Conservation (phyloP, 1,284 basidiomycete genomes). For the Ustilago bromivora region DNA sequence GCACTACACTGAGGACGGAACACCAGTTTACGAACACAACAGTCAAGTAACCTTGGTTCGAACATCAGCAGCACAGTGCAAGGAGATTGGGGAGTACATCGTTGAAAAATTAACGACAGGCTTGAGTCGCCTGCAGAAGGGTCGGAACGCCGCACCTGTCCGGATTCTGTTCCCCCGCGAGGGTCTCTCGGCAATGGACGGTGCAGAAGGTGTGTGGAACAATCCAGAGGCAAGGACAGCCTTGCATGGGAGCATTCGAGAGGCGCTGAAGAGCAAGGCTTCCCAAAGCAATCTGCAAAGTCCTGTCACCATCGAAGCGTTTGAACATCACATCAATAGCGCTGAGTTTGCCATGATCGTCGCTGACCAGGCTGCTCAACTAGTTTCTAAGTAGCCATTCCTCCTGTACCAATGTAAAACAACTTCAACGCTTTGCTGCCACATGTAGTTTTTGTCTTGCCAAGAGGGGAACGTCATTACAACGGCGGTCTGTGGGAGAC, state of each 20-base stretch:
- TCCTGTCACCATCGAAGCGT: constrained; percentile 3
- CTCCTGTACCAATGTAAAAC: not conserved
- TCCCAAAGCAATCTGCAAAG: not conserved
- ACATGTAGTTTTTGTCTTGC: no score
- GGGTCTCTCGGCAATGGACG: constrained; percentile 40
- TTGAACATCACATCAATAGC: constrained; percentile 41
- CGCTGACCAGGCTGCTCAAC: constrained; percentile 10
- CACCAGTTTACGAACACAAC: constrained; percentile 39
- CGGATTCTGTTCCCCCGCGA: constrained; percentile 22
- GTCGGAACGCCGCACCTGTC: constrained; percentile 3
- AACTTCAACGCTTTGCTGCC: not conserved
- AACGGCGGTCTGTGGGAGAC: no score
- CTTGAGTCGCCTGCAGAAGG: not conserved
- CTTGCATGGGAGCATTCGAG: constrained; percentile 14
- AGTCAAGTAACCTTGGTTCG: constrained; percentile 41
- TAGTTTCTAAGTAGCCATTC: not conserved
- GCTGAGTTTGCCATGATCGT: constrained; percentile 28
- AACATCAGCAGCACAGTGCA: constrained; percentile 20
- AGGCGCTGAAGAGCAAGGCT: not conserved
- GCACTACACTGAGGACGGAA: constrained; percentile 29
- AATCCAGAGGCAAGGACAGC: constrained; percentile 21
- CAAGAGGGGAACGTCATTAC: no score
- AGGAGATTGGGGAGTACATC: constrained; percentile 23
- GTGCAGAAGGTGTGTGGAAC: constrained; percentile 25
- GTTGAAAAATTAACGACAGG: constrained; percentile 22